phyloP scores from a whole-genome alignment of 2,329 filamentous ascomycete species.

The Pezicula carpinea region DNA sequence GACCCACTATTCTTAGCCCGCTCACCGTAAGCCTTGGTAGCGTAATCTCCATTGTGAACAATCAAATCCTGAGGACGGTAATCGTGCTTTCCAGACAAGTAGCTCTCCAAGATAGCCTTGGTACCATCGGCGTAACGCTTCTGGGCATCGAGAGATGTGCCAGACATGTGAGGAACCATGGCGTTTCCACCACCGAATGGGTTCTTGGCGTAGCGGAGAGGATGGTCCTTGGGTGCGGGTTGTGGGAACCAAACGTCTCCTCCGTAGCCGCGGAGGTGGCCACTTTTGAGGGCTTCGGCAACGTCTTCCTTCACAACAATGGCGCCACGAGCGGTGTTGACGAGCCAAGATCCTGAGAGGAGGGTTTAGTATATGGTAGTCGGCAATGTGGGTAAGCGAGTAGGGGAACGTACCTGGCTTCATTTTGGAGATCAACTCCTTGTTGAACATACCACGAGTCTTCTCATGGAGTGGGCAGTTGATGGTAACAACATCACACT shows the following conservation, averaged over 20 bases:
- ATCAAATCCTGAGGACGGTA: constrained; percentile 91
- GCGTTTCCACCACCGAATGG: constrained; percentile 96
- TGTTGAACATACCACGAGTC: constrained; percentile 95
- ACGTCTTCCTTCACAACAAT: constrained; percentile 99
- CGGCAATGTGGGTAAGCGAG: constrained; percentile 54
- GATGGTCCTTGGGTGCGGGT: constrained; percentile 89
- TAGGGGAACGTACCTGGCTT: constrained; percentile 85
- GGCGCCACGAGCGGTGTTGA: constrained; percentile 98
- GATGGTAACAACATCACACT: constrained; percentile 98
- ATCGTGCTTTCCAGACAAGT: constrained; percentile 82
- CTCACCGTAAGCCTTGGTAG: constrained; percentile 62
- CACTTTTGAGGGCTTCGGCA: constrained; percentile 83
- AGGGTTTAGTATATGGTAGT: background rate
- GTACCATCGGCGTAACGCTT: constrained; percentile 82
- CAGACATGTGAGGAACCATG: constrained; percentile 98
- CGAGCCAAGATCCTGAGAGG: constrained; percentile 78
- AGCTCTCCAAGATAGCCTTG: constrained; percentile 87
- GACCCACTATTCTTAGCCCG: constrained; percentile 15
- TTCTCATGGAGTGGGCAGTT: constrained; percentile 99
- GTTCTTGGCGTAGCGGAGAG: constrained; percentile 87
- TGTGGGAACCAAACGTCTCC: constrained; percentile 91
- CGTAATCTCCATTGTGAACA: constrained; percentile 84
- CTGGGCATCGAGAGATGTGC: constrained; percentile 97
- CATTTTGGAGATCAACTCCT: constrained; percentile 98
- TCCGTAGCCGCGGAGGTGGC: constrained; percentile 85